phyloP scores from a whole-genome alignment of 768 basidiomycete species.

The Russula olivacea region DNA sequence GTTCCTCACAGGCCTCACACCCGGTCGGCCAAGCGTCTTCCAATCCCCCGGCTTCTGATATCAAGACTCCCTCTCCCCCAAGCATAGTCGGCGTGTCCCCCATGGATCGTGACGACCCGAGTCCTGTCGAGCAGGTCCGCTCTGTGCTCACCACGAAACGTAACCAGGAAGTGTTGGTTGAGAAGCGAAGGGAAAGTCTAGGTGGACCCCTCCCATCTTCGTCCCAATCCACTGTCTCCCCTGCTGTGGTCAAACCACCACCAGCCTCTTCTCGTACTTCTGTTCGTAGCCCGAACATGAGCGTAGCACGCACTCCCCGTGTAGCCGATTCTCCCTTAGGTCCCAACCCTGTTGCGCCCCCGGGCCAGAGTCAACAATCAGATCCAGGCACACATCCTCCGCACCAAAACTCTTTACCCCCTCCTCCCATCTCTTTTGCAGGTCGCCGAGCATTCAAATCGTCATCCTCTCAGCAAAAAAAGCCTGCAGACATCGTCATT shows the following conservation, averaged over 20 bases:
- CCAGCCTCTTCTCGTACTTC: conserved; percentile 32
- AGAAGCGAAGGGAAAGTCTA: conserved; percentile 60
- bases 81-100: conserved; percentile 54
- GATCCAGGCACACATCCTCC: conserved; percentile 21
- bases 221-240: conserved; percentile 23
- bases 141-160: conserved; percentile 60
- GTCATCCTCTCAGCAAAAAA: conserved; percentile 47
- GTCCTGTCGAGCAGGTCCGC: conserved; percentile 55
- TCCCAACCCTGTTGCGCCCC: conserved; percentile 26
- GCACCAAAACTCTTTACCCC: conserved; percentile 46
- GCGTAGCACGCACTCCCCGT: conserved; percentile 27
- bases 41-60: conserved; percentile 30
- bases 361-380: conserved; percentile 29
- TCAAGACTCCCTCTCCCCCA: conserved; percentile 58
- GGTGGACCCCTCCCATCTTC: conserved; percentile 33
- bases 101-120: conserved; percentile 52
- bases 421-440: conserved; percentile 73
- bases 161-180: conserved; percentile 64
- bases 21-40: conserved; percentile 48
- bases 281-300: conserved; percentile 26
- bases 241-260: conserved; percentile 29
- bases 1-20: conserved; percentile 48
- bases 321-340: conserved; percentile 24
- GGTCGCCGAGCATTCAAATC: conserved; percentile 63
- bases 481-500: conserved; percentile 76